Evolutionary conservation across 805 yeast genomes (phyloP), one percentile per base, ranked within the genome.

Genomic region (Candida xyloterini): DNA sequence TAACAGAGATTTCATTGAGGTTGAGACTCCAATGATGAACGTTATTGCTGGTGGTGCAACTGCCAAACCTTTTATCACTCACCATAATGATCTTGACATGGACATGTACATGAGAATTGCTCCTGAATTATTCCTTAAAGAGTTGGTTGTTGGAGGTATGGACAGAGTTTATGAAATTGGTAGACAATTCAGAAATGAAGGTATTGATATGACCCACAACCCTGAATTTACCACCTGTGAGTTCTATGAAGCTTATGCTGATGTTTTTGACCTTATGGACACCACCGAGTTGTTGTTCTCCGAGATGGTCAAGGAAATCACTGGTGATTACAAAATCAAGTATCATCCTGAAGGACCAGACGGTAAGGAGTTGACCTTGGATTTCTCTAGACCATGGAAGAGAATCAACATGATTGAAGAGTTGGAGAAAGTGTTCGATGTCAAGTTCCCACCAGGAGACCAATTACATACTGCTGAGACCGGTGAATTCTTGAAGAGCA

Each of bases 31-130:
- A 60, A 93, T 91, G 84, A 83, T 91, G 93, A 93, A 93, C 71
- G 86, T 88, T 51, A 90, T 93, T 68, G 98, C 98, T 44, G 98
- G 98, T 65, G 99, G 99, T 71, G 99, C 99, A 54, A 93, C 98
- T 48, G 99, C 99, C 55, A 91, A 89, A 73, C 99, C 99, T 30
- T 91, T 91, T 67, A 73, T 85, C 54, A 93, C 98, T 40, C 98
- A 93, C 64, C 98, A 91, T 72, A 93, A 91, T 62, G 98, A 93
- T 62, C 79, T 93, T 64, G 81, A 87, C 70, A 81, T 93, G 88
- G 93, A 91, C 59, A 84, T 91, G 86, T 91, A 70, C 73, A 84
- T 91, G 95, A 86, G 99, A 78, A 83, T 91, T 69, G 99, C 99
- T 27, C 99, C 99, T 43, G 99, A 91, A 73, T 77, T 91, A 63